Conservation (phyloP, 1,284 basidiomycete genomes). For the Malassezia japonica region DNA sequence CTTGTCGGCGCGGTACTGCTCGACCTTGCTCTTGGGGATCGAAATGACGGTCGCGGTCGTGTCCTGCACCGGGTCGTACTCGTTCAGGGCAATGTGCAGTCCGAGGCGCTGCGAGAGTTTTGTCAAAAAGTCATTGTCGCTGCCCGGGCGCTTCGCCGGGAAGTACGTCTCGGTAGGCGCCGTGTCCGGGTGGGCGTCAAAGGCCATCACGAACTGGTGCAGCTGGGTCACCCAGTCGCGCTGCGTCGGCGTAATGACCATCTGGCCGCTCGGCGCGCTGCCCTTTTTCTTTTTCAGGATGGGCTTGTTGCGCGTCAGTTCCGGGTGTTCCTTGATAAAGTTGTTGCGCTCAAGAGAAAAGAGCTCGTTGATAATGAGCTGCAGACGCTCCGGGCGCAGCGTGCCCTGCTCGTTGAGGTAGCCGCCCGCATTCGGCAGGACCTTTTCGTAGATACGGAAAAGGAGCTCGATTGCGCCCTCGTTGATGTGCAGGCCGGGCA, state of each 20-base stretch:
- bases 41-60: slow-evolving; percentile 30
- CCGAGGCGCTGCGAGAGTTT: slow-evolving; percentile 29
- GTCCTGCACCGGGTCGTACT: slow-evolving; percentile 34
- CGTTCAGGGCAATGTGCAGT: slow-evolving; percentile 36
- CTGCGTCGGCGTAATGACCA: slow-evolving; percentile 17
- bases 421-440: slow-evolving; percentile 74
- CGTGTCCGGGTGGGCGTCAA: slow-evolving; percentile 18
- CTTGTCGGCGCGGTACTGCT: slow-evolving; percentile 6
- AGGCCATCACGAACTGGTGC: slow-evolving; percentile 16
- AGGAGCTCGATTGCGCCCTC: slow-evolving; percentile 85
- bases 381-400: slow-evolving; percentile 70
- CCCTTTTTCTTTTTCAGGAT: slow-evolving; percentile 9
- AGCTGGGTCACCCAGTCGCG: slow-evolving; percentile 17
- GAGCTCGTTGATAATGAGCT: slow-evolving; percentile 80
- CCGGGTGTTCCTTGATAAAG: slow-evolving; percentile 86
- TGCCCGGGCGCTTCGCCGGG: slow-evolving; percentile 20
- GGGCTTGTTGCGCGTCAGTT: neutral
- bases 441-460: slow-evolving; percentile 88
- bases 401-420: slow-evolving; percentile 85
- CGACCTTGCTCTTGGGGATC: slow-evolving; percentile 15
- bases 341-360: slow-evolving; percentile 73
- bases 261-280: neutral
- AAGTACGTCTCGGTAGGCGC: slow-evolving; percentile 31
- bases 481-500: slow-evolving; percentile 94
- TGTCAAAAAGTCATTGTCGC: slow-evolving; percentile 33